Base-by-base conservation (phyloP, 2,329 filamentous ascomycete species). In the Fusarium dlaminii region DNA sequence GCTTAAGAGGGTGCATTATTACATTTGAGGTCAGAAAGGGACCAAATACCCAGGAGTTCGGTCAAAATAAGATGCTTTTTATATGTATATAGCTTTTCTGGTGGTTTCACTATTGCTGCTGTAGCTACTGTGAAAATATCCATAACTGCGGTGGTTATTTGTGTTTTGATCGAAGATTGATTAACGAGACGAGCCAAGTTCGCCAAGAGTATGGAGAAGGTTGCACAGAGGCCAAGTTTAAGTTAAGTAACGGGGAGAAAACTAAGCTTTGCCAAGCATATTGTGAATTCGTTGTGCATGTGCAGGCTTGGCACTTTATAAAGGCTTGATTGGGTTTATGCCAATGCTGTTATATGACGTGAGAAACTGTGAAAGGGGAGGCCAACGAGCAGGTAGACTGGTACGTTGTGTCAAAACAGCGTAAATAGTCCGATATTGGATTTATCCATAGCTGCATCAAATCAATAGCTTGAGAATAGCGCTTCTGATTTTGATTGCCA, bases 221-320 rank as follows among this genome's bases (percentile, higher is more conserved):
- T 62, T 68, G 57, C 59, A 49, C 65, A 74, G 48, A 68, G 73
- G 70, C 70, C 68, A 76, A 66, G 66, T 68, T 36, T 42, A 43
- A 43, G 30, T 51, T 37, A 37, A 58, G 42, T 24, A 37, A 58
- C 32, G 24, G 32, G 42, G 45, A 56, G 66, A 75, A 72, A 73
- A 66, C 77, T 73, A 80, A 80, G 78, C 78, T 80, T 80, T 79
- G 78, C 78, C 81, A 79, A 81, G 80, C 75, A 73, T 27, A 40
- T 63, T 43, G 20, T 57, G 56, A 45, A 48, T 46, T 63, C 52
- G 67, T 55, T 70, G 66, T 54, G 66, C 66, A 70, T 48, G 51
- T 61, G 68, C 66, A 73, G 76, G 49, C 75, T 78, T 78, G 76
- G 76, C 76, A 63, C 29, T 57, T 49, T 66, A 52, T 57, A 75